These are phyloP conservation scores for Bryoglossum gracile DNA, from an alignment of 495 filamentous ascomycete species.

Conservation along the genomic window DNA sequence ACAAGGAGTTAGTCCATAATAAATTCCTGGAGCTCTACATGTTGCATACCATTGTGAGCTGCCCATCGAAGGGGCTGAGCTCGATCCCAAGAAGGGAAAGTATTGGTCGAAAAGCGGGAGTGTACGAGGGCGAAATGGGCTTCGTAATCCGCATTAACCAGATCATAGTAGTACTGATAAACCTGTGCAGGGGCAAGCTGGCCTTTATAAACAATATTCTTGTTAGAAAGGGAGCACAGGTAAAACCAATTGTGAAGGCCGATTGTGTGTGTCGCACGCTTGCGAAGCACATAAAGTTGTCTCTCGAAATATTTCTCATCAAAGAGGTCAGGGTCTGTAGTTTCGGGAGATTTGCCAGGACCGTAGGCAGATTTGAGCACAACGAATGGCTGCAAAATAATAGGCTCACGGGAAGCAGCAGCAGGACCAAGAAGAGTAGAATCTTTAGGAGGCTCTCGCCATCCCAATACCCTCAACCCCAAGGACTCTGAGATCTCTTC, in stretches of 20 bases:
- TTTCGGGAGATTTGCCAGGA: conserved; percentile 71
- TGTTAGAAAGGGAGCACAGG: conserved; percentile 92
- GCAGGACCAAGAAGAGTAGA: conserved; percentile 90
- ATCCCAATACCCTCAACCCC: conserved; percentile 86
- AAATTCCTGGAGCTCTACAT: conserved; percentile 9
- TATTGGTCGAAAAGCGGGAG: conserved; percentile 98
- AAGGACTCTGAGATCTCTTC: conserved; percentile 85
- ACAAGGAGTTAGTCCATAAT: conserved; percentile 34
- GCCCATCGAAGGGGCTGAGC: conserved; percentile 96
- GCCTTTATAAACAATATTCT: conserved; percentile 99
- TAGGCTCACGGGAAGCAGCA: conserved; percentile 87
- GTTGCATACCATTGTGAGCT: conserved; percentile 79
- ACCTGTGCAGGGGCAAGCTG: conserved; percentile 94
- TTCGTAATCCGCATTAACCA: conserved; percentile 96
- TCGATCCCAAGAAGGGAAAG: conserved; percentile 98
- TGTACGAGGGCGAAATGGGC: conserved; percentile 97
- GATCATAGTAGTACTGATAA: conserved; percentile 98
- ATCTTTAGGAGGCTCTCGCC: conserved; percentile 92
- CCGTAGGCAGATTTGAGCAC: conserved; percentile 85
- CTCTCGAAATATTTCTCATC: conserved; percentile 83
- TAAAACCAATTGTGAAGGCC: conserved; percentile 99
- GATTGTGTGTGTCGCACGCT: conserved; percentile 89
- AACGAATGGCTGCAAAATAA: conserved; percentile 92
- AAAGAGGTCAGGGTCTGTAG: conserved; percentile 70
- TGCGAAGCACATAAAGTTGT: conserved; percentile 90